Evolutionary conservation across 352 stramenopile species (phyloP).

Genomic region (Pythium apleroticum): DNA sequence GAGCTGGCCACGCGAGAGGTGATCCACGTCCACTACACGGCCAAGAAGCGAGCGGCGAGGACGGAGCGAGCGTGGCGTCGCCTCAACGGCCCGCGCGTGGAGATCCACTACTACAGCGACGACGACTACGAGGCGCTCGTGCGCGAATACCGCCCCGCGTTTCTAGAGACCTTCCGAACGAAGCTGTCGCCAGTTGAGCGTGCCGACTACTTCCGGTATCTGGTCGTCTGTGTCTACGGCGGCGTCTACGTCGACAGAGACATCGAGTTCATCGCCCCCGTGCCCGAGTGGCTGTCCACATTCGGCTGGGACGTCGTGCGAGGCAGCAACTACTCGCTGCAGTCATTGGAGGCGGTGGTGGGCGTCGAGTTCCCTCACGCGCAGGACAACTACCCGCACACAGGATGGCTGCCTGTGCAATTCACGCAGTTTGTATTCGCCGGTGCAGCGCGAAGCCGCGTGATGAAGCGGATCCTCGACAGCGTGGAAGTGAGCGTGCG

Average conservation of each 20-base stretch:
- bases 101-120: slow-evolving; percentile 17
- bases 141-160: neutral
- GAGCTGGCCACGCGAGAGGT: too few relatives aligned
- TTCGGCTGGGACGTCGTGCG: slow-evolving; percentile 16
- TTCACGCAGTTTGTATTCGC: slow-evolving; percentile 25
- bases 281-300: slow-evolving; percentile 7
- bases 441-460: neutral
- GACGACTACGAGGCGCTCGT: slow-evolving; percentile 2
- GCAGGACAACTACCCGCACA: slow-evolving; percentile 7
- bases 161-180: slow-evolving; percentile 6
- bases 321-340: too few relatives aligned
- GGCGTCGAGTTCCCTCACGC: slow-evolving; percentile 12
- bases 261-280: slow-evolving; percentile 2
- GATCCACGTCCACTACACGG: slow-evolving; percentile 13
- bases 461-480: neutral
- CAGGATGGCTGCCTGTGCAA: slow-evolving; percentile 15
- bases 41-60: neutral
- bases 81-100: neutral
- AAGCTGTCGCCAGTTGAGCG: slow-evolving; percentile 19
- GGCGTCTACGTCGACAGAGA: slow-evolving; percentile 21
- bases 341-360: neutral
- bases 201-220: slow-evolving; percentile 21
- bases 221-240: slow-evolving; percentile 10
- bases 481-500: slow-evolving; percentile 5
- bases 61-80: neutral